Base-by-base conservation (phyloP, 2,329 filamentous ascomycete species). In the Delphinella strobiligena region DNA sequence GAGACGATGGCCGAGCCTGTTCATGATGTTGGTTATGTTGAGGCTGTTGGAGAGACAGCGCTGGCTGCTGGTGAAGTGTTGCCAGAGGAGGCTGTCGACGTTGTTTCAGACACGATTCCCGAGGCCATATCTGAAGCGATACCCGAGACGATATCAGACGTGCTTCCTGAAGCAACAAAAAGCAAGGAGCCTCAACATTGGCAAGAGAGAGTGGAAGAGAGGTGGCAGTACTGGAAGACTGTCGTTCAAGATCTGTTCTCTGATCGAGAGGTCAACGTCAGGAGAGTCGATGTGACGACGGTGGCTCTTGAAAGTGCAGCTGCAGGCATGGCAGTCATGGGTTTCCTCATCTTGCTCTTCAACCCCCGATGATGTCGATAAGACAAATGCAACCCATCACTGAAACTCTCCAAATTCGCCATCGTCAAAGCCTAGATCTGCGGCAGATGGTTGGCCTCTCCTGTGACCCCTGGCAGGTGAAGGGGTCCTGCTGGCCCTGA, bases 341-440 rank as follows among this genome's bases (percentile, higher is more conserved):
- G 56, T 35, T 27, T 61, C 27, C 38, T 61, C 4, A 51, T 60
- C 43, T 45, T 59, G 19, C 44, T 61, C 18, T 42, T 59, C 29
- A 50, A 52, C 41, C 51, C 52, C 18, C 50, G 44, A 40, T 60
- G 44, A n/a, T n/a, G n/a, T n/a, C n/a, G n/a, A n/a, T n/a, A n/a
- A n/a, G n/a, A n/a, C n/a, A n/a, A n/a, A n/a, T n/a, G n/a, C 31
- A 29, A 31, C n/a, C 15, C 15, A 22, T 58, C 50, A 72, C 52
- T 73, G 69, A 63, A 93, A 93, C 61, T 93, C 85, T 15, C 84
- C 85, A 71, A 87, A 88, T 54, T 89, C 81, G 1, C 85, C 86
- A 56, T 93, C 83, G 53, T 93, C 85, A 51, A 91, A 91, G 0
- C 84, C 84, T 47, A 89, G 53, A 43, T 86, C 78, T 53, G 78